These are phyloP conservation scores for Paraphaeosphaeria minitans DNA, from an alignment of 2,329 filamentous ascomycete species.

Conservation along the genomic window DNA sequence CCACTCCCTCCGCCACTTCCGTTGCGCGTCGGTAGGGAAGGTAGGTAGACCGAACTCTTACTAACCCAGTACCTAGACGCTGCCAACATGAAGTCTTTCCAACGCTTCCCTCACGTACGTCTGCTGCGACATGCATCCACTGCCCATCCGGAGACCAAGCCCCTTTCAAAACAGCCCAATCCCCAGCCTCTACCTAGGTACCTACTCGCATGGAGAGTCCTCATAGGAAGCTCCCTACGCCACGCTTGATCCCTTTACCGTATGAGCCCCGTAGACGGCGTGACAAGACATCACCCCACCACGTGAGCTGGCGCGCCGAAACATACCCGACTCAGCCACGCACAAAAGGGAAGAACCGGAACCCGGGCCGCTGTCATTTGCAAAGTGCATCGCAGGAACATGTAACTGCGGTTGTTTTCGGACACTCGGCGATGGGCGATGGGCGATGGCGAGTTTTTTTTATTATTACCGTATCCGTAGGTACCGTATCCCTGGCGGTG, in stretches of 20 bases:
- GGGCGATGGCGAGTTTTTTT: conserved; percentile 4
- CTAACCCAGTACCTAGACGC: no score
- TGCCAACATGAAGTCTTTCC: neutral
- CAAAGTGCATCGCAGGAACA: neutral
- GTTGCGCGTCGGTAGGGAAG: neutral
- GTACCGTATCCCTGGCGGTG: neutral
- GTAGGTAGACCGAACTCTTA: no score
- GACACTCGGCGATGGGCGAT: conserved; percentile 3
- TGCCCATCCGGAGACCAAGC: neutral
- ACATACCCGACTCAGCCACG: neutral
- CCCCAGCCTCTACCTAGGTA: neutral
- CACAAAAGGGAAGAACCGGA: conserved; percentile 1
- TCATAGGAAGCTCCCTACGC: neutral
- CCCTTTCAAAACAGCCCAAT: neutral
- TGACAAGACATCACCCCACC: conserved; percentile 8
- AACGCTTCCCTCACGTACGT: neutral
- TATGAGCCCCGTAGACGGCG: neutral
- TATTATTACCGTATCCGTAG: no score
- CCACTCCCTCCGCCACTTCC: conserved; percentile 3
- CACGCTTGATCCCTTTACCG: no score
- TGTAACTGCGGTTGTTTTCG: neutral
- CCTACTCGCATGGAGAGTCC: no score
- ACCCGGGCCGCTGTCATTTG: neutral
- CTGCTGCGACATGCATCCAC: no score
- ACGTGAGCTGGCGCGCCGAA: neutral